Base-by-base conservation (phyloP, 352 stramenopile genomes). In the Phytophthora macrochlamydospora region DNA sequence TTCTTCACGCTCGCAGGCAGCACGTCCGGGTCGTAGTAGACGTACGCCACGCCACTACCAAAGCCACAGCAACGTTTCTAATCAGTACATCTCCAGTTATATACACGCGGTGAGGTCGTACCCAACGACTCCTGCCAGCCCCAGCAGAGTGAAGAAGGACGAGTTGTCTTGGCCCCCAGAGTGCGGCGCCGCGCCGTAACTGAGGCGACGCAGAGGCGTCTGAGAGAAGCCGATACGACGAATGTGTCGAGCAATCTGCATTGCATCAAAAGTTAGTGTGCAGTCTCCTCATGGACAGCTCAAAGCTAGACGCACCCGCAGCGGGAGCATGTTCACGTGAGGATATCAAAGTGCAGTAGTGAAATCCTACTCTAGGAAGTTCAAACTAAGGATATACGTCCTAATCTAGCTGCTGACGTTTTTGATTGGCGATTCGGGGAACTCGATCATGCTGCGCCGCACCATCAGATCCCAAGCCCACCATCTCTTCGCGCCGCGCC, bases 1-100 rank as follows among this genome's bases (percentile, higher is more conserved):
- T 85, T 87, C 71, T 92, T 92, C 57, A 95, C 72, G 33, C 83
- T 72, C 53, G 53, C 69, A 4, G 88, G 88, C 31, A 95, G 64
- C 37, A 95, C 86, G 51, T 95, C 88, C 28, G 88, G 88, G 58
- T 95, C 88, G 50, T 91, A 91, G 68, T 95, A 95, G 53, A 93
- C 84, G 59, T 95, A 95, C 31, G 77, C 81, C 50, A 93, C 67
- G 18, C 78, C 82, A 60, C 87, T 93, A 42, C n/a, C 42, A 18
- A n/a, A n/a, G 50, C 7, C 37, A 70, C 31, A 70, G 31, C 31
- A 49, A 35, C 50, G 3, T 57, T 6, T 13, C 62, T 42, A 54
- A 18, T 56, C n/a, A 67, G 50, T 24, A 32, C 35, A 7, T 28
- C 7, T 49, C 6, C 7, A 9, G 29, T 28, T 49, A 3, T 49